Base-by-base conservation (phyloP, 2,329 filamentous ascomycete genomes). In the Alternaria dauci region DNA sequence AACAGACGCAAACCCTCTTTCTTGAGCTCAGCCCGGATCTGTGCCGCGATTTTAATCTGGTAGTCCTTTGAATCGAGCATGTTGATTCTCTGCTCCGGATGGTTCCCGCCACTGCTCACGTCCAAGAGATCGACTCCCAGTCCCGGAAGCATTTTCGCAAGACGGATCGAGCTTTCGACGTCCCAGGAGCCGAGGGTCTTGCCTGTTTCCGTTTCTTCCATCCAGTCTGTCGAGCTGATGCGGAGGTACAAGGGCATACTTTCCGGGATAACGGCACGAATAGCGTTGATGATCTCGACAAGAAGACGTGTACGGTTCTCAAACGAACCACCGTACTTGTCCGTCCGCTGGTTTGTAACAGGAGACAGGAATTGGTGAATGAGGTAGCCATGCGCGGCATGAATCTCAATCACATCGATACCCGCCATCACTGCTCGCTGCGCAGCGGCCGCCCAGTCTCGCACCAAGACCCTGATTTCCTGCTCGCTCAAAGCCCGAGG, bases 1-100 rank as follows among this genome's bases (percentile, higher is more conserved):
- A 85, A 74, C 5, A 85, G 76, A 11, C 72, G 69, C 30, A 78
- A 76, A 1, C 78, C 77, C 8, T 71, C 68, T 34, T 71, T 69
- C 39, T 72, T 73, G 5, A 77, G 52, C 25, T 76, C 77, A 80
- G 86, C 41, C 5, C 74, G 70, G 42, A 86, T 80, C 26, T 79
- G 76, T 0, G 77, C 76, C 0, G 84, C 83, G 38, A 86, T 81
- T 43, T 81, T 79, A 8, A 78, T 81, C 63, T 86, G 83, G 62
- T 85, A 86, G 56, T 84, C 81, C 30, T 73, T 75, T 18, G 69
- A 59, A 7, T 73, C 81, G 72, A 68, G 85, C 58, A 72, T 70
- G 41, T 73, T 72, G 48, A 77, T 80, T 8, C 74, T 72, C 65
- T 84, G 82, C n/a, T 71, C 61, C 1, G 72, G 74, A 61, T 82